phyloP scores from a whole-genome alignment of 768 basidiomycete species.

The Lactarius hengduanensis region DNA sequence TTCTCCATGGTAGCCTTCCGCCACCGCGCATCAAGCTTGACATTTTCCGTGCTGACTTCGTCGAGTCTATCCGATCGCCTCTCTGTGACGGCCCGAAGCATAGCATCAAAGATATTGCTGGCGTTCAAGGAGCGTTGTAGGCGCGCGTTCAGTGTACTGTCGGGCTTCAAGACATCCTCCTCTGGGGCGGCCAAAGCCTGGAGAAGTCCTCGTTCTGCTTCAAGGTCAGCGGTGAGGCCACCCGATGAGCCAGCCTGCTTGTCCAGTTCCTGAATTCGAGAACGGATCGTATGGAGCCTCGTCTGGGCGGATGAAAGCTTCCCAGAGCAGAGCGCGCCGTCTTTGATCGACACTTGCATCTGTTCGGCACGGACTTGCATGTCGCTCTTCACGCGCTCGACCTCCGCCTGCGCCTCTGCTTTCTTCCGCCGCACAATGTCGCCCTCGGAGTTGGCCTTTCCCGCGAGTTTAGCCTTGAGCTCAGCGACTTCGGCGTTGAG shows the following conservation, averaged over 20 bases:
- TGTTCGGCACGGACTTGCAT: constrained; percentile 70
- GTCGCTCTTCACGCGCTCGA: constrained; percentile 71
- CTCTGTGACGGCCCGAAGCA: constrained; percentile 79
- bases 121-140: constrained; percentile 72
- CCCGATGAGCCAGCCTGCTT: constrained; percentile 39
- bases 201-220: constrained; percentile 70
- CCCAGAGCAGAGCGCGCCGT: constrained; percentile 73
- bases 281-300: constrained; percentile 62
- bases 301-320: constrained; percentile 67
- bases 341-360: constrained; percentile 65
- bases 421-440: constrained; percentile 66
- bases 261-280: constrained; percentile 60
- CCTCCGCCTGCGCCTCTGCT: constrained; percentile 68
- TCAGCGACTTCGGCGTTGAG: constrained; percentile 81
- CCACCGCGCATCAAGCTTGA: constrained; percentile 67
- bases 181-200: constrained; percentile 66
- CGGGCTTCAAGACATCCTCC: constrained; percentile 59
- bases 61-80: constrained; percentile 77
- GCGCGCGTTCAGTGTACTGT: constrained; percentile 56
- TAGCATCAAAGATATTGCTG: constrained; percentile 79
- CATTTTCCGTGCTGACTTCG: constrained; percentile 61
- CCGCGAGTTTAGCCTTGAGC: constrained; percentile 82
- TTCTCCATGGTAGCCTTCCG: constrained; percentile 71
- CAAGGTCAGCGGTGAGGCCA: constrained; percentile 53
- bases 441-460: constrained; percentile 59